A percentile compares a stretch with the other conserved stretches of the same genome.
Conservation (phyloP, 768 basidiomycete genomes). For the Pleurotus sapidus region DNA sequence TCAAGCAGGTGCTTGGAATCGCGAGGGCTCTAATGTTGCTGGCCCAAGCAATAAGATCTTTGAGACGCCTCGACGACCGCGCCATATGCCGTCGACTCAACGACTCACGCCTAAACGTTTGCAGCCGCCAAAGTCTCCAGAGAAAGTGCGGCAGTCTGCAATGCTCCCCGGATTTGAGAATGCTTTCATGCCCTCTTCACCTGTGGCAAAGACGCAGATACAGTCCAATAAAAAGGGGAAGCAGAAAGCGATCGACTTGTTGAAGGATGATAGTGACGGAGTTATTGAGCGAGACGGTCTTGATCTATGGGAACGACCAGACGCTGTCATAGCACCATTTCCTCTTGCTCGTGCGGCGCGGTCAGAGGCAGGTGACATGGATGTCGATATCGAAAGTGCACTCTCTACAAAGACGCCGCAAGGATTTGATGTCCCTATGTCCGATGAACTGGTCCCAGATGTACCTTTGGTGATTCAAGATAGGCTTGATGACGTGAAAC, state of each 20-base stretch:
- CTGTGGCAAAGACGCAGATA: constrained; percentile 21
- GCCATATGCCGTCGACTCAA: constrained; percentile 1
- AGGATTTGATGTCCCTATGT: constrained; percentile 28
- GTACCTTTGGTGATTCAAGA: constrained; percentile 21
- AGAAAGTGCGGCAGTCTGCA: constrained; percentile 19
- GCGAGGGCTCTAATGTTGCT: constrained; percentile 13
- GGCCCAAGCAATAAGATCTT: constrained; percentile 24
- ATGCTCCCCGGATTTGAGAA: constrained; percentile 55
- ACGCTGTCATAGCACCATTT: not conserved
- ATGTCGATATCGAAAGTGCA: not conserved
- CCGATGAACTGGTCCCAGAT: constrained; percentile 30
- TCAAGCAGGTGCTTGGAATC: constrained; percentile 36
- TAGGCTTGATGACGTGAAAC: constrained; percentile 27
- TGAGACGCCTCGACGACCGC: constrained; percentile 37
- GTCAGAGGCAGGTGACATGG: not conserved
- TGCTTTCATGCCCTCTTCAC: constrained; percentile 42
- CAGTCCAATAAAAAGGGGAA: constrained; percentile 14
- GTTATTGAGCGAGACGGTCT: not conserved
- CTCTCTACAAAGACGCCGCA: not conserved
- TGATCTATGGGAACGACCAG: not conserved
- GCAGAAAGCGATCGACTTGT: not conserved
- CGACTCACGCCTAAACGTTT: constrained; percentile 22
- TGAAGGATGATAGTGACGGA: not conserved
- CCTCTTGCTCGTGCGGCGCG: not conserved
- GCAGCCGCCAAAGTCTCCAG: constrained; percentile 20